A percentile compares a stretch with the other conserved stretches of the same genome.
phyloP scores from a whole-genome alignment of 805 yeast genomes.

The Teunomyces cretensis region DNA sequence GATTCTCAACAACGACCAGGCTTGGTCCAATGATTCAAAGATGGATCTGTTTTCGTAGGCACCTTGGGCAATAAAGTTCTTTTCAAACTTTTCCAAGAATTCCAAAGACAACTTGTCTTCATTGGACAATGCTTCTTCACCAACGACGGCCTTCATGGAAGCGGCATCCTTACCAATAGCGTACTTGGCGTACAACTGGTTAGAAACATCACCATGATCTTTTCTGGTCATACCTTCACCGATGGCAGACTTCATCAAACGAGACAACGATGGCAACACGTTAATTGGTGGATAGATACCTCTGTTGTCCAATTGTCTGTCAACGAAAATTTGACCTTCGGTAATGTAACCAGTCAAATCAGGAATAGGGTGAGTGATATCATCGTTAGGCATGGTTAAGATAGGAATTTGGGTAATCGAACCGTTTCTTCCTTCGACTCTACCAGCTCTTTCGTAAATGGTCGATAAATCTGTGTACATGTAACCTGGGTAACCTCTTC shows the following conservation, averaged over 20 bases:
- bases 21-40: slow-evolving; percentile 94
- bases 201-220: slow-evolving; percentile 99
- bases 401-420: slow-evolving; percentile 99
- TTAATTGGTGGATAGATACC: slow-evolving; percentile 99
- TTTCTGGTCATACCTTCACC: slow-evolving; percentile 99
- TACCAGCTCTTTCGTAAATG: slow-evolving; percentile 98
- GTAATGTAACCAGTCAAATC: slow-evolving; percentile 99
- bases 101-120: slow-evolving; percentile 97
- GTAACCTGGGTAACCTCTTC: slow-evolving; percentile 99
- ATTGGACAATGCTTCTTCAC: slow-evolving; percentile 97
- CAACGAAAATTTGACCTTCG: slow-evolving; percentile 97
- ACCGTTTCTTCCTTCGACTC: slow-evolving; percentile 99
- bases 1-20: slow-evolving; percentile 96
- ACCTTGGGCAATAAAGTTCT: slow-evolving; percentile 93
- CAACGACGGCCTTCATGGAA: slow-evolving; percentile 99
- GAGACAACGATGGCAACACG: slow-evolving; percentile 94
- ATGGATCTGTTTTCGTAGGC: slow-evolving; percentile 94
- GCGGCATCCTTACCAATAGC: slow-evolving; percentile 99
- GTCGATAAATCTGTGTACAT: slow-evolving; percentile 99
- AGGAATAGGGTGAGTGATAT: slow-evolving; percentile 99
- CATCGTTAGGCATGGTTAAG: slow-evolving; percentile 99
- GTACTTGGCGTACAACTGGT: slow-evolving; percentile 97
- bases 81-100: slow-evolving; percentile 96
- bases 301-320: slow-evolving; percentile 92
- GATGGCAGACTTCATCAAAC: slow-evolving; percentile 98